Evolutionary conservation across 2,329 filamentous ascomycete species (phyloP), one percentile per base, ranked within the genome.

Genomic region (Colletotrichum sidae): DNA sequence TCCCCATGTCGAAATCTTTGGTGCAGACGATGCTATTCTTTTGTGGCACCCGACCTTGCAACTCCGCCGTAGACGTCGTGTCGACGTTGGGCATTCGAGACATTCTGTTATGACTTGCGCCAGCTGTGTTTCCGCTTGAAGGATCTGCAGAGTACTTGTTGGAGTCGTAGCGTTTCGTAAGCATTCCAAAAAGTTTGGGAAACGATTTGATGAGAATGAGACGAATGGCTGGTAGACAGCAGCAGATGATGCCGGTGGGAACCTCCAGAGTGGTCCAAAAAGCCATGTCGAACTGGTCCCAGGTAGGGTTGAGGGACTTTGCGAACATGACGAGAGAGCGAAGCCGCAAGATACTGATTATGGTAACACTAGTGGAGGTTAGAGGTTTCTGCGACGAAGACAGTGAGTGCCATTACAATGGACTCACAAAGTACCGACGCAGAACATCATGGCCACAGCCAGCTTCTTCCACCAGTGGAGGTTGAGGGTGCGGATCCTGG

Each of bases 381-480:
- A 47, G n/a, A 6, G 12, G 1, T 8, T 8, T 25, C n/a, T 4
- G 2, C 8, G 7, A 4, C n/a, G 5, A n/a, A 3, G 17, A 1
- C 3, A 35, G 2, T 25, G 46, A 37, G 6, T 33, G 25, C 9
- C 17, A 17, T 4, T 25, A 25, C 25, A 25, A 25, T 25, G 25
- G 6, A 69, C 77, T 72, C 55, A 78, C 76, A 79, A 79, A 1
- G 77, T 72, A 42, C 82, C 81, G 1, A 83, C 74, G 4, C 75
- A 72, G 49, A 84, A 82, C 78, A 84, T 83, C 39, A 80, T 67
- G 0, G 72, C 69, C 0, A 83, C 75, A 4, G 76, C 77, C 34
- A 80, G 64, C 70, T 83, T 84, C 70, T 81, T 81, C 70, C 76
- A 78, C 69, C 74, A 77, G 13, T 76, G 75, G 2, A 77, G 65